Evolutionary conservation across 371 early-diverging fungal species (phyloP).

Genomic region (Rhizopus delemar): DNA sequence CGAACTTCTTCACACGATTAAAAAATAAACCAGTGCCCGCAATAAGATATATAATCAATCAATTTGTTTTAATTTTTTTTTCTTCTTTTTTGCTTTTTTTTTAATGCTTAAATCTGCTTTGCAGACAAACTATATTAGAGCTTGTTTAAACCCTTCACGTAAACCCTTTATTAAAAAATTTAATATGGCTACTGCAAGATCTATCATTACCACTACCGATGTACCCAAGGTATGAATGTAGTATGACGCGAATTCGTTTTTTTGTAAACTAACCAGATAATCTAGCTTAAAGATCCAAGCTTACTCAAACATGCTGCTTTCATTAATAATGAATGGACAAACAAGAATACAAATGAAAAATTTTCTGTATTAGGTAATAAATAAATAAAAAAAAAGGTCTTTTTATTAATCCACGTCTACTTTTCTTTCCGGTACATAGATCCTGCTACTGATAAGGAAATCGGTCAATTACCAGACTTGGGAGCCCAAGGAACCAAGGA

Average conservation of each 20-base stretch:
- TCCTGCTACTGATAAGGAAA: slow-evolving; percentile 68
- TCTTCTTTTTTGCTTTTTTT: slow-evolving; percentile 6
- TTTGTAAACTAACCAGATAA: neutral
- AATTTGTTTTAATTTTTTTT: neutral
- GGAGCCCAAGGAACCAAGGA: slow-evolving; percentile 55
- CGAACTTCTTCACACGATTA: neutral
- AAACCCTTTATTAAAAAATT: slow-evolving; percentile 16
- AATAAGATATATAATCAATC: neutral
- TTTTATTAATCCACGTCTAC: neutral
- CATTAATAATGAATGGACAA: slow-evolving; percentile 61
- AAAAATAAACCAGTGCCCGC: neutral
- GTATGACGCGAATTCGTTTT: neutral
- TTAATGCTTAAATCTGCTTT: slow-evolving; percentile 27
- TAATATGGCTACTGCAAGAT: slow-evolving; percentile 10
- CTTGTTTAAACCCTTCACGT: slow-evolving; percentile 34
- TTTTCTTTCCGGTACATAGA: slow-evolving; percentile 35
- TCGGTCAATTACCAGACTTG: slow-evolving; percentile 72
- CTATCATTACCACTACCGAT: slow-evolving; percentile 27
- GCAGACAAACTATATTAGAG: slow-evolving; percentile 34
- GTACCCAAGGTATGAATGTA: slow-evolving; percentile 35
- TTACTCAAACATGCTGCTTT: slow-evolving; percentile 56
- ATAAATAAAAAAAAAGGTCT: neutral
- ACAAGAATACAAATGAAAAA: slow-evolving; percentile 37
- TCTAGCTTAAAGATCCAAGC: slow-evolving; percentile 54
- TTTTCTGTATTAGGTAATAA: slow-evolving; percentile 49